Evolutionary conservation across 2,329 filamentous ascomycete genomes (phyloP), one percentile per base, ranked within the genome.

Genomic region (Pseudohalonectria lignicola): DNA sequence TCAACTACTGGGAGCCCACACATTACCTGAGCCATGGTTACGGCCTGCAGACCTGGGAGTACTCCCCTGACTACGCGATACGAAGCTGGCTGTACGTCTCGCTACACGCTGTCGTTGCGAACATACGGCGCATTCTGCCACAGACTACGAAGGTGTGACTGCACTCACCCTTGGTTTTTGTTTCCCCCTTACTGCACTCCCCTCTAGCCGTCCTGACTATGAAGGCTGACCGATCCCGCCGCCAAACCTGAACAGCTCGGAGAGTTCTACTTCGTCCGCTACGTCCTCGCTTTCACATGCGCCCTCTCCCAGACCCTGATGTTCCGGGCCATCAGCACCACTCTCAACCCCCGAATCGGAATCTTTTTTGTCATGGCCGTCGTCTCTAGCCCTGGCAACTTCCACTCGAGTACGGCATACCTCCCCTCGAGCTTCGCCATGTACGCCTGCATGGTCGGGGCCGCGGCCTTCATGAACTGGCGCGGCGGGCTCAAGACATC

Each of bases 1-100:
- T 94, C 72, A 98, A 98, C 59, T 98, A 94, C 67, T 98, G 90
- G 87, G 92, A 98, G 53, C 90, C 92, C 0, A 79, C 88, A 0
- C 92, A 98, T 60, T 98, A 95, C 60, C 73, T 98, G 20, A 82
- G 79, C 42, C 87, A 95, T 65, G 85, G 86, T 50, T 90, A 94
- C 53, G 92, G 90, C 29, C 69, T 95, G 36, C 88, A 98, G 64
- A 98, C 92, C 1, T 98, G 92, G 92, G 92, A 98, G 60, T 98
- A 96, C 62, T 94, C 90, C 1, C 92, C 92, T 5, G 81, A 90
- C 41, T 96, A 84, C 61, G 85, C 87, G 36, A 95, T 98, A 49
- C 79, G 92, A 45, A 95, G 87, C 63, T 98, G 92, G 92, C 69
- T 87, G 17, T 98, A 98, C 53, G 69, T 93, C 28, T 74, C 69